Percentiles rank a stretch among this genome's conserved stretches.
Evolutionary conservation across 768 basidiomycete genomes (phyloP).

Genomic region (Psilocybe cubensis): DNA sequence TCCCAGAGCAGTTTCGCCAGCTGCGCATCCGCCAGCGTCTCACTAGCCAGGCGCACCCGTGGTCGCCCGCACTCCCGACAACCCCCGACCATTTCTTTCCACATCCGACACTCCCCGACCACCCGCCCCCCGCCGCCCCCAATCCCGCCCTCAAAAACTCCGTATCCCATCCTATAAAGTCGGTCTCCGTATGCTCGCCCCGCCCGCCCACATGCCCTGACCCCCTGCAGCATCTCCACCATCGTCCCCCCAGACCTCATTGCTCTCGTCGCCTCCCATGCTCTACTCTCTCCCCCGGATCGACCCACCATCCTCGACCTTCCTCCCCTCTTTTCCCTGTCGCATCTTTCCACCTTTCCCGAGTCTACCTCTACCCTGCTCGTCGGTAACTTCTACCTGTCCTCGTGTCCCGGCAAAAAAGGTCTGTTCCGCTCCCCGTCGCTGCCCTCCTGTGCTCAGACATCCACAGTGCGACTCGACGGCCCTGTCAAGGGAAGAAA

Average conservation of each 20-base stretch:
- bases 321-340: conserved; percentile 45
- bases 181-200: conserved; percentile 22
- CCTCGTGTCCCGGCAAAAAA: conserved; percentile 96
- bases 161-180: conserved; percentile 85
- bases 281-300: conserved; percentile 31
- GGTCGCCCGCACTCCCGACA: conserved; percentile 24
- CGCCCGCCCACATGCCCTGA: conserved; percentile 22
- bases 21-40: conserved; percentile 55
- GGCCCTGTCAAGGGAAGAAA: conserved; percentile 81
- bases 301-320: conserved; percentile 51
- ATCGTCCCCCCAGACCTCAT: conserved; percentile 65
- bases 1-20: conserved; percentile 59
- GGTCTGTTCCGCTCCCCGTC: conserved; percentile 38
- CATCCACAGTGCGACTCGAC: conserved; percentile 59
- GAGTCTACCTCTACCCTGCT: no score
- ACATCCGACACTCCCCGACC: conserved; percentile 40
- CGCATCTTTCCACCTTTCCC: conserved; percentile 37
- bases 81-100: not conserved
- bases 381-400: conserved; percentile 92
- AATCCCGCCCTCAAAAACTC: conserved; percentile 63
- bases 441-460: not conserved
- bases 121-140: conserved; percentile 32
- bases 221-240: conserved; percentile 54
- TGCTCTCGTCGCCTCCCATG: conserved; percentile 53
- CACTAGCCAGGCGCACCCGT: conserved; percentile 28